phyloP scores from a whole-genome alignment of 768 basidiomycete genomes.

The Leccinum rimulosum region DNA sequence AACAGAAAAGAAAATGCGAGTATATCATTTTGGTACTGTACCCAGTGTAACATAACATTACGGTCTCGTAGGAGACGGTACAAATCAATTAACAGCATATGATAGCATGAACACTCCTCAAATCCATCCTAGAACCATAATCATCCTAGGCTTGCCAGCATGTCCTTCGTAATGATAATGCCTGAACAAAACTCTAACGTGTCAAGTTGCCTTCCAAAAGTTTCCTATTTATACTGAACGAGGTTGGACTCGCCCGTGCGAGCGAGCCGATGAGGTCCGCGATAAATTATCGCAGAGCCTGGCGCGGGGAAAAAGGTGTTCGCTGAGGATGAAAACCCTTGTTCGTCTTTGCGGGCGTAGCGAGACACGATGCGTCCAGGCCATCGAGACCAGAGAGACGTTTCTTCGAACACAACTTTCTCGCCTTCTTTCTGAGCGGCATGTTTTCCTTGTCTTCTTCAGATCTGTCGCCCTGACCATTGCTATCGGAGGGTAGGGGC shows the following conservation, averaged over 20 bases:
- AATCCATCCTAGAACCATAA: constrained; percentile 10
- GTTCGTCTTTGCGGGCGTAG: constrained; percentile 5
- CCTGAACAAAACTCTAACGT: constrained; percentile 1
- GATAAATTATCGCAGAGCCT: constrained; percentile 19
- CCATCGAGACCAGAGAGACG: constrained; percentile 9
- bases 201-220: background rate
- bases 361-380: constrained; percentile 3
- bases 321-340: constrained; percentile 14
- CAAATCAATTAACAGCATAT: constrained; percentile 32
- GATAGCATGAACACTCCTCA: constrained; percentile 27
- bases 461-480: constrained; percentile 11
- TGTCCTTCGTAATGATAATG: constrained; percentile 6
- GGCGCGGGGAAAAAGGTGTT: constrained; percentile 15
- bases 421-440: constrained; percentile 44
- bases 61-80: constrained; percentile 25
- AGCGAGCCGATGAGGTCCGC: background rate
- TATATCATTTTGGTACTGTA: constrained; percentile 5
- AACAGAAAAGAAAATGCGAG: background rate
- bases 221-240: background rate
- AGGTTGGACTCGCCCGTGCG: background rate
- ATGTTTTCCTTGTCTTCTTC: constrained; percentile 62
- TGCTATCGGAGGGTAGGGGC: constrained; percentile 2
- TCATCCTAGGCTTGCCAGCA: background rate
- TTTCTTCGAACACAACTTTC: constrained; percentile 36
- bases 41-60: constrained; percentile 30